Percentiles rank a stretch among this genome's conserved stretches.
phyloP scores from a whole-genome alignment of 2,329 filamentous ascomycete species.

The Trichophyton simii region DNA sequence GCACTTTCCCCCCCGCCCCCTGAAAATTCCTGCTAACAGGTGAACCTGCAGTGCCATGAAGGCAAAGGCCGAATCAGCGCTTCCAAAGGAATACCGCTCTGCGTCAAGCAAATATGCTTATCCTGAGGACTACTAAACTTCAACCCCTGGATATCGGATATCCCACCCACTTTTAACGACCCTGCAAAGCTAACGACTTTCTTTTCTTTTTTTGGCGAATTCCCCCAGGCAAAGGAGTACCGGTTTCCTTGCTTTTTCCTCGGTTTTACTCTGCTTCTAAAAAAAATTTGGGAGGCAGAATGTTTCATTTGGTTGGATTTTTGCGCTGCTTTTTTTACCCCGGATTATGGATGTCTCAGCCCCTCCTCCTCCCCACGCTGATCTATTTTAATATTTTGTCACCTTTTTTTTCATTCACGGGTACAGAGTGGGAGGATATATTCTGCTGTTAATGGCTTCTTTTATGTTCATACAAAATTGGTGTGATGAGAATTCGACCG shows the following conservation, averaged over 20 bases:
- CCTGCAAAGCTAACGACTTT: not conserved
- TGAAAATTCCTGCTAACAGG: not conserved
- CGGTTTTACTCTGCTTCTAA: no score
- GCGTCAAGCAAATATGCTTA: constrained; percentile 18
- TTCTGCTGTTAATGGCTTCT: not conserved
- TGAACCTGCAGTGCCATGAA: constrained; percentile 18
- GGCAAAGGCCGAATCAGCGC: constrained; percentile 19
- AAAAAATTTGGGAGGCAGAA: not conserved
- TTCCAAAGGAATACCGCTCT: constrained; percentile 21
- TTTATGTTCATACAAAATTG: not conserved
- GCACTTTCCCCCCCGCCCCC: no score
- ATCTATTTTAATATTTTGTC: not conserved
- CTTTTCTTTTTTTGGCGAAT: not conserved
- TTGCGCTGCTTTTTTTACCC: not conserved
- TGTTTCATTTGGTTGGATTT: not conserved
- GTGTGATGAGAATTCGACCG: not conserved
- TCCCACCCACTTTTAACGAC: not conserved
- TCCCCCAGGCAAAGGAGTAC: not conserved
- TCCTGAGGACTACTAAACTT: constrained; percentile 14
- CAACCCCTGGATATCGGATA: not conserved
- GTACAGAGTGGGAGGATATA: not conserved
- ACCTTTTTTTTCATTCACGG: not conserved
- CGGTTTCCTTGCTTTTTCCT: not conserved
- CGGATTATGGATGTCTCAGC: not conserved
- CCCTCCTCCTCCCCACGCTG: not conserved